Evolutionary conservation across 2,329 filamentous ascomycete species (phyloP).

Genomic region (Penicillium sp.): DNA sequence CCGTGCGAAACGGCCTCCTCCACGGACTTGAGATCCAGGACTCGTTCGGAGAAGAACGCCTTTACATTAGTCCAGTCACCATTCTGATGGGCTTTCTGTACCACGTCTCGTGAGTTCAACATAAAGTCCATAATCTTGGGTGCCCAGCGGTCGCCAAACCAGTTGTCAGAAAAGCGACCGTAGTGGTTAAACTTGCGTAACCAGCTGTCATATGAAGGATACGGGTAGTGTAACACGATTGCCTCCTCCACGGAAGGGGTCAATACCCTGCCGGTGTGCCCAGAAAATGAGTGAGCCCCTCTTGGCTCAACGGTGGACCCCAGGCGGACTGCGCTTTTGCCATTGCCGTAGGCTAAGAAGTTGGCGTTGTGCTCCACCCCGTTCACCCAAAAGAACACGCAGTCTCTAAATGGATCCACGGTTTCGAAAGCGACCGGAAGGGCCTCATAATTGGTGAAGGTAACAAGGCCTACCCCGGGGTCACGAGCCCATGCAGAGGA

Average conservation of each 20-base stretch:
- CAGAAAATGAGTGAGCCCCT: neutral
- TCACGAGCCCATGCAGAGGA: neutral
- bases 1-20: neutral
- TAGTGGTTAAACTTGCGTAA: neutral
- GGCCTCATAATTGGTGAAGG: neutral
- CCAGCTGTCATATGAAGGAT: neutral
- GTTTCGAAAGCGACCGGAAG: neutral
- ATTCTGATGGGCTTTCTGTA: neutral
- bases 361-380: neutral
- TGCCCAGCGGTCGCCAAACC: neutral
- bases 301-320: neutral
- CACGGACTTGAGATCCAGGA: neutral
- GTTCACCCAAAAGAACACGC: neutral
- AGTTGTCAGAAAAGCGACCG: neutral
- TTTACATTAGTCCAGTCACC: neutral
- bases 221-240: neutral
- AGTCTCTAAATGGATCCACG: neutral
- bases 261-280: neutral
- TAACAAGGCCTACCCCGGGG: neutral
- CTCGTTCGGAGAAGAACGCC: neutral
- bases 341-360: neutral
- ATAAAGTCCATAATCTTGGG: neutral
- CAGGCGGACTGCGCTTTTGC: neutral
- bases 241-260: neutral
- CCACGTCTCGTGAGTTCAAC: neutral